Percentiles rank a stretch among this genome's conserved stretches.
phyloP scores from a whole-genome alignment of 164 flowering plant species.

The Pachysandra terminalis region DNA sequence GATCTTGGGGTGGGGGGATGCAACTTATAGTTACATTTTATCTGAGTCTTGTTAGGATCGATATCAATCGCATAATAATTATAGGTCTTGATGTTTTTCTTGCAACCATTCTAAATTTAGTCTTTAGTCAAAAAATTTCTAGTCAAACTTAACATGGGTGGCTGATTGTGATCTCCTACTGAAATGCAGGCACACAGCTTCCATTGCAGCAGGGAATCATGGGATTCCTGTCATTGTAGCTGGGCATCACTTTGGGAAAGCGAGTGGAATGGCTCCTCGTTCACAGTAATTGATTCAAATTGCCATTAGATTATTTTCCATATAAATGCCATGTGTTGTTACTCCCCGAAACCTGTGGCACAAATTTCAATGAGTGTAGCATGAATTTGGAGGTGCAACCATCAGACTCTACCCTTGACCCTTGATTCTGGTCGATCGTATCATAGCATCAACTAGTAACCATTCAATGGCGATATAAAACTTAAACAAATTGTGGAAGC shows the following conservation, averaged over 20 bases:
- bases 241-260: conserved; percentile 90
- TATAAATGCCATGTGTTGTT: too few species aligned
- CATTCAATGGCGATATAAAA: too few species aligned
- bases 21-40: neutral
- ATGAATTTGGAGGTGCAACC: too few species aligned
- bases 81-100: neutral
- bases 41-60: neutral
- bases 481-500: too few species aligned
- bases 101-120: neutral
- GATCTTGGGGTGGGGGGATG: neutral
- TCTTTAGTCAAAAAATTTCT: neutral
- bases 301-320: neutral
- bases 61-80: neutral
- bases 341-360: too few species aligned
- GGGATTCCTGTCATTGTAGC: conserved; percentile 85
- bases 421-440: too few species aligned
- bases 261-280: conserved; percentile 98
- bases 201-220: conserved; percentile 94
- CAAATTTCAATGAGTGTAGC: too few species aligned
- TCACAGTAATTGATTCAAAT: conserved; percentile 64
- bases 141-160: neutral
- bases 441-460: too few species aligned
- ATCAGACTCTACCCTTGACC: too few species aligned
- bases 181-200: conserved; percentile 80
- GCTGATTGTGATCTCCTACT: conserved; percentile 2